Conservation (phyloP, 805 yeast genomes). For the Candida silvicultrix region DNA sequence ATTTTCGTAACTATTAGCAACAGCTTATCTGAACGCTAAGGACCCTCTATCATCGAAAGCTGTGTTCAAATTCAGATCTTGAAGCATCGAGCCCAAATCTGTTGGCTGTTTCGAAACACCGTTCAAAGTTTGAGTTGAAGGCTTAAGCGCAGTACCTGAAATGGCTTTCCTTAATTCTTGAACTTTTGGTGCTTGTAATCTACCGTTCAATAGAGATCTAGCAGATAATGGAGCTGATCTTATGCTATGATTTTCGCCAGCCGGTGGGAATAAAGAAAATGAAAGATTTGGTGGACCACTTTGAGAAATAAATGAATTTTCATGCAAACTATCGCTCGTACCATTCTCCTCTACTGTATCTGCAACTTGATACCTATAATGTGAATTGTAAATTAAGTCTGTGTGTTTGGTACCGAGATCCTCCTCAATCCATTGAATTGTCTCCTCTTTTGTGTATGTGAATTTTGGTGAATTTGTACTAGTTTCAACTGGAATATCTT, state of each 20-base stretch:
- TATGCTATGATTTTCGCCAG: slow-evolving; percentile 16
- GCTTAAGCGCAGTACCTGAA: slow-evolving; percentile 11
- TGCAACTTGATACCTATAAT: slow-evolving; percentile 14
- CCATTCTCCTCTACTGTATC: not conserved
- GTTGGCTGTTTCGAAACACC: slow-evolving; percentile 11
- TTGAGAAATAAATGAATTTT: slow-evolving; percentile 11
- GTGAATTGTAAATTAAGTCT: slow-evolving; percentile 14
- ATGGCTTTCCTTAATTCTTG: slow-evolving; percentile 20
- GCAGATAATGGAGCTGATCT: slow-evolving; percentile 22
- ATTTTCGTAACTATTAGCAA: not conserved
- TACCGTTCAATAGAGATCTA: slow-evolving; percentile 18
- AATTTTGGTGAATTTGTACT: slow-evolving; percentile 5
- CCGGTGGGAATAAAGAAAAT: slow-evolving; percentile 11
- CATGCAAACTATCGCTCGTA: slow-evolving; percentile 4
- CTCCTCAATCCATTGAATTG: slow-evolving; percentile 3
- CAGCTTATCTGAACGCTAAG: not conserved
- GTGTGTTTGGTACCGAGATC: slow-evolving; percentile 6
- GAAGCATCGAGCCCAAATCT: slow-evolving; percentile 17
- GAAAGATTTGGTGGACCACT: slow-evolving; percentile 9
- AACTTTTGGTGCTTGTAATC: slow-evolving; percentile 19
- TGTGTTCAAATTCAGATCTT: slow-evolving; percentile 13
- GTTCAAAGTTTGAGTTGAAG: not conserved
- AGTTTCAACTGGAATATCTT: slow-evolving; percentile 8
- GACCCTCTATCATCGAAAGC: slow-evolving; percentile 1
- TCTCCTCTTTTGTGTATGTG: slow-evolving; percentile 6